phyloP scores from a whole-genome alignment of 192 early-diverging fungal species.

The Mortierella alpina region DNA sequence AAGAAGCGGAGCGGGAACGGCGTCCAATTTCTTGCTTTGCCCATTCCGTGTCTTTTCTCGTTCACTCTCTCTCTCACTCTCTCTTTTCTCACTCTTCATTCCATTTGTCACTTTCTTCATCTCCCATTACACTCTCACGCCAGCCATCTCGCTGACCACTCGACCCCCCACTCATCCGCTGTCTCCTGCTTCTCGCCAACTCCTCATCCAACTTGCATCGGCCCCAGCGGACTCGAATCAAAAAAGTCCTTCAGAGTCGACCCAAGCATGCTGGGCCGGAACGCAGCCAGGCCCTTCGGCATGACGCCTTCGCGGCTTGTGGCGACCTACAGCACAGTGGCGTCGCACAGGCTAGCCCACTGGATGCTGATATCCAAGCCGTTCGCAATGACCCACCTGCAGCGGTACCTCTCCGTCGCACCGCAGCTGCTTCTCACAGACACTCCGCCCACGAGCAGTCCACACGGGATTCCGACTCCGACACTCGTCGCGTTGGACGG shows the following conservation, averaged over 20 bases:
- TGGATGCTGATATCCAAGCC: conserved; percentile 20
- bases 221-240: neutral
- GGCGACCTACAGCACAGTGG: conserved; percentile 19
- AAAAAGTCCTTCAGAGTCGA: neutral
- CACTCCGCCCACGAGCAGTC: neutral
- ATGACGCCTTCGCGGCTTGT: conserved; percentile 34
- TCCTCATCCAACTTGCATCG: neutral
- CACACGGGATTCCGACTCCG: conserved; percentile 15
- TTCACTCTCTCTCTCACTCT: neutral
- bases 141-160: no score
- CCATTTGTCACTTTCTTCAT: neutral
- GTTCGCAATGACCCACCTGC: conserved; percentile 28
- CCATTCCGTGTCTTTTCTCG: neutral
- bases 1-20: no score
- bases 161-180: neutral
- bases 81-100: neutral
- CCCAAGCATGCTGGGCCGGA: conserved; percentile 41
- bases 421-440: conserved; percentile 29
- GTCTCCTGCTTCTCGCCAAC: neutral
- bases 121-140: neutral
- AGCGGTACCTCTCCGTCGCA: conserved; percentile 25
- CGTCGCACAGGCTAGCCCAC: conserved; percentile 24
- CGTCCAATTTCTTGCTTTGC: neutral
- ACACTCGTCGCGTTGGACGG: conserved; percentile 23
- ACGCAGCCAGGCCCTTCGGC: conserved; percentile 37